Evolutionary conservation across 2,329 filamentous ascomycete genomes (phyloP), one percentile per base, ranked within the genome.

Genomic region (Claviceps monticola): DNA sequence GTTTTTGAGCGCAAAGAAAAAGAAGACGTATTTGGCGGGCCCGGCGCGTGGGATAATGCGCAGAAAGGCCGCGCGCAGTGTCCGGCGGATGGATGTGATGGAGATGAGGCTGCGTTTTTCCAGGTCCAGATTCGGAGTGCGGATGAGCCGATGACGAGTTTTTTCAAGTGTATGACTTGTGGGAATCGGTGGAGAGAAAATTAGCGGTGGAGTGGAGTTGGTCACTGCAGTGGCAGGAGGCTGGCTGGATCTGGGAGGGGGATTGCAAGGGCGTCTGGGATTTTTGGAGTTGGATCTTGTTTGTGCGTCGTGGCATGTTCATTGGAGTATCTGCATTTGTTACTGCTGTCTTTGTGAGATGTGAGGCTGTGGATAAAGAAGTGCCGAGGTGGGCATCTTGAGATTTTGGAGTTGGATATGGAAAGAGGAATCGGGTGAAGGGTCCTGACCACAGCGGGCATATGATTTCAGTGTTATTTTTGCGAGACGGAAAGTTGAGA

Each of bases 81-180:
- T 68, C 82, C 86, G 26, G 82, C 82, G 56, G 82, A 89, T 42
- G 76, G 76, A 52, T 98, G 93, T 73, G 77, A 86, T 62, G 88
- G 88, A 56, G 77, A 81, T 55, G 82, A 88, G 71, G 93, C 93
- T 3, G 94, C 90, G 57, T 97, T 91, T 73, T 95, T 90, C 74
- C 88, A 95, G 74, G 82, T 97, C 60, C 93, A 98, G 76, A 97
- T 97, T 70, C 83, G 93, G 60, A 95, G 88, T 74, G 93, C 93
- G 50, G 93, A 98, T 71, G 93, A 98, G 75, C 93, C 93, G 55
- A 96, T 95, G 86, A 98, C 93, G 58, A 91, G 83, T 55, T 97
- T 97, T 70, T 94, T 84, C 71, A 93, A 89, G 80, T 86, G 82
- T 62, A 84, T 84, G 78, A 74, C 74, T 13, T 86, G 82, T 59